These are phyloP conservation scores for Tirmania nivea DNA, from an alignment of 495 filamentous ascomycete species.

Conservation along the genomic window DNA sequence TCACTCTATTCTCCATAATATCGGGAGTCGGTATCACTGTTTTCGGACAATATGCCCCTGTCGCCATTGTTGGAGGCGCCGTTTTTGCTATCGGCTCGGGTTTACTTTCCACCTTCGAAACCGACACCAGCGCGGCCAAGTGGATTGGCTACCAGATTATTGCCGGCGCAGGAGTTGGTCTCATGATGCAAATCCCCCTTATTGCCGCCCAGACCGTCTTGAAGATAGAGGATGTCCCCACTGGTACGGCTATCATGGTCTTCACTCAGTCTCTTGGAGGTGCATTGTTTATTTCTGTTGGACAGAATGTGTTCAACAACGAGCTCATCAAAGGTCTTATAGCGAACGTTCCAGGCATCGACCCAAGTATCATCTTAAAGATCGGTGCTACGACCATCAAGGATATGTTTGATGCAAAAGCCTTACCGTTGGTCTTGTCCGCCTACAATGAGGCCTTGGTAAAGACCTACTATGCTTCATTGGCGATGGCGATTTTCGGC, in stretches of 20 bases:
- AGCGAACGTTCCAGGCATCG: constrained; percentile 27
- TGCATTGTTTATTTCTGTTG: constrained; percentile 52
- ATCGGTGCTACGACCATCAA: constrained; percentile 50
- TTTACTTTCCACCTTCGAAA: constrained; percentile 40
- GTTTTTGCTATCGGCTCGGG: constrained; percentile 46
- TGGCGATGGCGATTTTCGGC: constrained; percentile 38
- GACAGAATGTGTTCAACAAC: constrained; percentile 59
- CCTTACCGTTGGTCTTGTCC: constrained; percentile 32
- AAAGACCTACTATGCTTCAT: constrained; percentile 43
- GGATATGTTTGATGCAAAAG: constrained; percentile 23
- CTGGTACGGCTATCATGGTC: constrained; percentile 41
- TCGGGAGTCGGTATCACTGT: constrained; percentile 38
- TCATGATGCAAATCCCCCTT: constrained; percentile 44
- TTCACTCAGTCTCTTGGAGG: constrained; percentile 55
- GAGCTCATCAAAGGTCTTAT: constrained; percentile 37
- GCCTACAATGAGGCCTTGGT: constrained; percentile 55
- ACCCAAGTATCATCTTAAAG: constrained; percentile 29
- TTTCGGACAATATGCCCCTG: constrained; percentile 57
- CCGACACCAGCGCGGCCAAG: constrained; percentile 27
- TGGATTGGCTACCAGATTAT: constrained; percentile 64
- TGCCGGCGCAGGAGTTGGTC: constrained; percentile 45
- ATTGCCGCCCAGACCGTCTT: constrained; percentile 51
- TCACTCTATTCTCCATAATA: constrained; percentile 39
- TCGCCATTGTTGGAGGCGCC: constrained; percentile 39
- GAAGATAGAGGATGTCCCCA: constrained; percentile 36